Evolutionary conservation across 768 basidiomycete genomes (phyloP).

Genomic region (Infundibulicybe gibba): DNA sequence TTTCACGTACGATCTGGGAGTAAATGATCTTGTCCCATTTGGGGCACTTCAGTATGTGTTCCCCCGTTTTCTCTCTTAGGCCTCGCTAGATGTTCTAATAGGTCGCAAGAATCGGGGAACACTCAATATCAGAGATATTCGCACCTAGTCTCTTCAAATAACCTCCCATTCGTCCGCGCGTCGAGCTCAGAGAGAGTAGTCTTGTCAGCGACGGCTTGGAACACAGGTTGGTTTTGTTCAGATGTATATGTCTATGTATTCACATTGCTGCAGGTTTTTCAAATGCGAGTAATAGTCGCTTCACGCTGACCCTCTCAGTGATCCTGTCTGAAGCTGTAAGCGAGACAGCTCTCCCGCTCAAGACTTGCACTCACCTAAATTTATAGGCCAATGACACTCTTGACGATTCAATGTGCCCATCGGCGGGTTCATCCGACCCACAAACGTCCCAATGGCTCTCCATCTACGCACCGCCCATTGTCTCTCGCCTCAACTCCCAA

Average conservation of each 20-base stretch:
- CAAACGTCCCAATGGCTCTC: slow-evolving; percentile 53
- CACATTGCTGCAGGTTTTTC: slow-evolving; percentile 50
- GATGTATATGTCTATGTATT: background rate
- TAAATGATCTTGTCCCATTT: slow-evolving; percentile 57
- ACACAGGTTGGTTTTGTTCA: slow-evolving; percentile 37
- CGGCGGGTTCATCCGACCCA: slow-evolving; percentile 38
- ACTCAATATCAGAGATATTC: slow-evolving; percentile 52
- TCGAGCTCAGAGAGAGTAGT: slow-evolving; percentile 56
- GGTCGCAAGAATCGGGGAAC: slow-evolving; percentile 43
- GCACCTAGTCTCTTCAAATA: slow-evolving; percentile 35
- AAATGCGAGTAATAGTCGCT: slow-evolving; percentile 42
- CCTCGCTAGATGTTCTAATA: slow-evolving; percentile 8
- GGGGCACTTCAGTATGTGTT: slow-evolving; percentile 60
- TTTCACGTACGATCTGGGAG: slow-evolving; percentile 57
- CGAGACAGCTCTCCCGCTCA: background rate
- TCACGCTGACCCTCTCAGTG: slow-evolving; percentile 48
- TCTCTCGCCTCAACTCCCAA: slow-evolving; percentile 51
- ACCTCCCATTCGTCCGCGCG: slow-evolving; percentile 48
- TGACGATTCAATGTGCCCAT: slow-evolving; percentile 58
- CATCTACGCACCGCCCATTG: slow-evolving; percentile 52
- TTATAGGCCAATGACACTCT: slow-evolving; percentile 55
- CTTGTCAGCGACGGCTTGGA: slow-evolving; percentile 69
- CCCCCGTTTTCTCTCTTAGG: background rate
- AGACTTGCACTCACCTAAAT: too few species aligned
- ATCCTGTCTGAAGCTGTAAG: slow-evolving; percentile 55